Evolutionary conservation across 129 eudicot species (phyloP).

Genomic region (Tagetes erecta): DNA sequence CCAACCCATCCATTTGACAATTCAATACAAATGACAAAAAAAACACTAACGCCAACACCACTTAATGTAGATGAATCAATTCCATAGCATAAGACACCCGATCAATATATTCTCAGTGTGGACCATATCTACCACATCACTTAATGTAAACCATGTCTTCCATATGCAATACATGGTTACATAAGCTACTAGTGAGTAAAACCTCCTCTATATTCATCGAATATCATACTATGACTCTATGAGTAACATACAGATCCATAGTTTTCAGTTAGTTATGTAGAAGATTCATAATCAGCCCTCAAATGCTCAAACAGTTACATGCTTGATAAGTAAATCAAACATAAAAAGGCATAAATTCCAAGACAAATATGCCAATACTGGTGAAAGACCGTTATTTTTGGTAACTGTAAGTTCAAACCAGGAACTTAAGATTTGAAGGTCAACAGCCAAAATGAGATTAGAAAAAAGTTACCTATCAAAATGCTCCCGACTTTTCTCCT

Average conservation of each 20-base stretch:
- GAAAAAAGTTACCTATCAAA: constrained; percentile 64
- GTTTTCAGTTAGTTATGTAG: not conserved
- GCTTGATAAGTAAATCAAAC: not conserved
- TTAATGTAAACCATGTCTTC: not conserved
- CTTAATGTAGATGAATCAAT: not conserved
- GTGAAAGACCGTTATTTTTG: not conserved
- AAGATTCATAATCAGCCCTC: not conserved
- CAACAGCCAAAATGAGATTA: not conserved
- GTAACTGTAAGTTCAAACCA: not conserved
- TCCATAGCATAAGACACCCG: not conserved
- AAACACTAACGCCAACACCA: not conserved
- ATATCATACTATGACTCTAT: not conserved
- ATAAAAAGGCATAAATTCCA: not conserved
- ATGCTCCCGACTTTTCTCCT: constrained; percentile 71
- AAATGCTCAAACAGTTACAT: not conserved
- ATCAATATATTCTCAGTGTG: not conserved
- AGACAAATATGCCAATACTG: not conserved
- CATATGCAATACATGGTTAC: not conserved
- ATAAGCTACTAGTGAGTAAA: not conserved
- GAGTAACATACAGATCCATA: not conserved
- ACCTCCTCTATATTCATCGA: not conserved
- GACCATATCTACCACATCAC: not conserved
- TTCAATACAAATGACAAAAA: not conserved
- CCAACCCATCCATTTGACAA: not conserved
- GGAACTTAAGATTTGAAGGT: not conserved